phyloP scores from a whole-genome alignment of 164 flowering plant species.

The Aristolochia californica region DNA sequence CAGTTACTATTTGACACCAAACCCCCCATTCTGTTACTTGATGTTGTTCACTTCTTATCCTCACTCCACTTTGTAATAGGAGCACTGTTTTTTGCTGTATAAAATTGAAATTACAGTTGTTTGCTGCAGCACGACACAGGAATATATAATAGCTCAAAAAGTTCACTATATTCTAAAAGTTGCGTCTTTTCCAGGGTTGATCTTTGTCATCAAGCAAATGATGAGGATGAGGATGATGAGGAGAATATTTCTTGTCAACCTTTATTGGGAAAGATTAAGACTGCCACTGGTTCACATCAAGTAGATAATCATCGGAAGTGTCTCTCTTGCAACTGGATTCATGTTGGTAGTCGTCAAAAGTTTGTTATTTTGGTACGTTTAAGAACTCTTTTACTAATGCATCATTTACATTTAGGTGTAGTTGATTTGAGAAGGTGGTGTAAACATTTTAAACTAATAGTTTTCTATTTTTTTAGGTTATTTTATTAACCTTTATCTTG shows the following conservation, averaged over 20 bases:
- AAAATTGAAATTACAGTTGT: no score
- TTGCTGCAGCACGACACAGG: no score
- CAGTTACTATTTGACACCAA: no score
- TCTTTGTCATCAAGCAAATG: conserved; percentile 86
- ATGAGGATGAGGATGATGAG: conserved; percentile 81
- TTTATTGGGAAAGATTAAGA: conserved; percentile 37
- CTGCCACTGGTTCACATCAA: conserved; percentile 21
- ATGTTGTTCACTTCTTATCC: no score
- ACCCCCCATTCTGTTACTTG: no score
- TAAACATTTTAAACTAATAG: background rate
- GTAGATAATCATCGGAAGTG: conserved; percentile 36
- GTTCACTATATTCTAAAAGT: no score
- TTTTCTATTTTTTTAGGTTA: conserved; percentile 36
- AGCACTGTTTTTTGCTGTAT: no score
- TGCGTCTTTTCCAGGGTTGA: conserved; percentile 60
- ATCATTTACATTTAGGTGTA: background rate
- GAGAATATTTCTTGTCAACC: conserved; percentile 37
- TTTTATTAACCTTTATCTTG: conserved; percentile 32
- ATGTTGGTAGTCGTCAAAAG: conserved; percentile 74
- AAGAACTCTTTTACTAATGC: background rate
- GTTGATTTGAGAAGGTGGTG: background rate
- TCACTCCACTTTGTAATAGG: no score
- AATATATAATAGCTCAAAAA: no score
- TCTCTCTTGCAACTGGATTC: conserved; percentile 34
- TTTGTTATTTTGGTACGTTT: conserved; percentile 64